Evolutionary conservation across 2,329 filamentous ascomycete species (phyloP).

Genomic region (Lachnum nothofagi): DNA sequence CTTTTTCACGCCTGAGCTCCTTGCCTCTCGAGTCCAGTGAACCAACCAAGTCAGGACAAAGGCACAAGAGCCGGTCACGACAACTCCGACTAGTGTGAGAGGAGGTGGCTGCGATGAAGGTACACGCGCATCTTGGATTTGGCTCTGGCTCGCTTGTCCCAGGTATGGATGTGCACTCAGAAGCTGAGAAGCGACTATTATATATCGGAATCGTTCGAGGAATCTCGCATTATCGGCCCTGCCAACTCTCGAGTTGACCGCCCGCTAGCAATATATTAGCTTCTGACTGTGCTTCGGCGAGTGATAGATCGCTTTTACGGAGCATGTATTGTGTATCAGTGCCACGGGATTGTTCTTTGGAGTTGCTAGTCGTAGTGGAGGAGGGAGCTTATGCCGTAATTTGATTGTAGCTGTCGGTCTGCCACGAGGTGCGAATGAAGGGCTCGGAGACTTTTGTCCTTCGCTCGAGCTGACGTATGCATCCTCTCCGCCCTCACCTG

Average conservation of each 20-base stretch:
- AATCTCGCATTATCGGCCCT: constrained; percentile 78
- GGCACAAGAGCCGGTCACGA: constrained; percentile 57
- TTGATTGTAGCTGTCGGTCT: constrained; percentile 50
- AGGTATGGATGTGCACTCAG: constrained; percentile 64
- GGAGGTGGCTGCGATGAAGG: constrained; percentile 32
- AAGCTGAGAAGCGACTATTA: constrained; percentile 85
- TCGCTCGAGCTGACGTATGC: constrained; percentile 29
- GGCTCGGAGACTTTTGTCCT: constrained; percentile 19
- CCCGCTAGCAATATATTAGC: constrained; percentile 45
- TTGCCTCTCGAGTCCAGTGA: constrained; percentile 60
- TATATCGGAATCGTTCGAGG: constrained; percentile 87
- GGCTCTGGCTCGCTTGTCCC: constrained; percentile 33
- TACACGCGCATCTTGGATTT: constrained; percentile 19
- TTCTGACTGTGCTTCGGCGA: constrained; percentile 9
- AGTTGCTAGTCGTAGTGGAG: constrained; percentile 41
- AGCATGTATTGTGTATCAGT: constrained; percentile 46
- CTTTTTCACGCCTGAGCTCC: constrained; percentile 49
- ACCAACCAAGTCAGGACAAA: constrained; percentile 58
- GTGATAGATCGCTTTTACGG: constrained; percentile 38
- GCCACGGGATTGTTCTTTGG: constrained; percentile 39
- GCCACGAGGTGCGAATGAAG: constrained; percentile 51
- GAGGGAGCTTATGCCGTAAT: constrained; percentile 47
- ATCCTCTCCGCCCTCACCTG: constrained; percentile 43
- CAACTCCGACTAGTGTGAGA: constrained; percentile 59
- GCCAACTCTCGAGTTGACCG: constrained; percentile 66